These are phyloP conservation scores for Leccinum incarnatum DNA, from an alignment of 768 basidiomycete species.

Conservation along the genomic window DNA sequence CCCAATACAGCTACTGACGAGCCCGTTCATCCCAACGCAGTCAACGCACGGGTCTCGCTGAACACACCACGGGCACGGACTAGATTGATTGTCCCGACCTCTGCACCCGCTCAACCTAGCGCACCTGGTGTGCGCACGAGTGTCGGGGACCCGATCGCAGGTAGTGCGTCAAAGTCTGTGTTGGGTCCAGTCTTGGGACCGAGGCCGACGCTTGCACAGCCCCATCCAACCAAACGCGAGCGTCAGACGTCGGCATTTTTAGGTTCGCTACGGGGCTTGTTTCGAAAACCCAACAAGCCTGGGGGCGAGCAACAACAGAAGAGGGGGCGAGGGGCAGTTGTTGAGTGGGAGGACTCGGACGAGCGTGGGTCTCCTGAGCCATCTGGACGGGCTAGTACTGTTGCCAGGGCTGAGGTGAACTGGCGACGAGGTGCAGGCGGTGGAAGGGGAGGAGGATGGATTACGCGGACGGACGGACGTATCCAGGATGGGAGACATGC, in stretches of 20 bases:
- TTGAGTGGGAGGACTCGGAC: constrained; percentile 18
- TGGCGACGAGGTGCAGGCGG: neutral
- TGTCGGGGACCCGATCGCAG: neutral
- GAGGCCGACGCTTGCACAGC: neutral
- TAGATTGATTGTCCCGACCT: neutral
- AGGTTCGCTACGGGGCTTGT: constrained; percentile 27
- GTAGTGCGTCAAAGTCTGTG: neutral
- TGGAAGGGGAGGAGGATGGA: constrained; percentile 16
- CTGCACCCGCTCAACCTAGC: neutral
- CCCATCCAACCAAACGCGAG: constrained; percentile 13
- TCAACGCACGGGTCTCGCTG: neutral
- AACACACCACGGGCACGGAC: neutral
- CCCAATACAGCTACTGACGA: neutral
- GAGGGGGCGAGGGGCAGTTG: constrained; percentile 1
- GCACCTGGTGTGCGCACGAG: neutral
- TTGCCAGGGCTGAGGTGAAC: neutral
- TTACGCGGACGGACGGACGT: constrained; percentile 29
- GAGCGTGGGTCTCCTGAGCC: neutral
- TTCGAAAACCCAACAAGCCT: constrained; percentile 18
- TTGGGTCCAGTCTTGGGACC: neutral
- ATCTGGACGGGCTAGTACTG: neutral
- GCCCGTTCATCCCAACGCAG: neutral
- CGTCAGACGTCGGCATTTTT: constrained; percentile 24
- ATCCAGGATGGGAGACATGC: constrained; percentile 3
- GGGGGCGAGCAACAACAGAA: neutral